Evolutionary conservation across 305 asterid genomes (phyloP).

Genomic region (Fraxinus sp.): DNA sequence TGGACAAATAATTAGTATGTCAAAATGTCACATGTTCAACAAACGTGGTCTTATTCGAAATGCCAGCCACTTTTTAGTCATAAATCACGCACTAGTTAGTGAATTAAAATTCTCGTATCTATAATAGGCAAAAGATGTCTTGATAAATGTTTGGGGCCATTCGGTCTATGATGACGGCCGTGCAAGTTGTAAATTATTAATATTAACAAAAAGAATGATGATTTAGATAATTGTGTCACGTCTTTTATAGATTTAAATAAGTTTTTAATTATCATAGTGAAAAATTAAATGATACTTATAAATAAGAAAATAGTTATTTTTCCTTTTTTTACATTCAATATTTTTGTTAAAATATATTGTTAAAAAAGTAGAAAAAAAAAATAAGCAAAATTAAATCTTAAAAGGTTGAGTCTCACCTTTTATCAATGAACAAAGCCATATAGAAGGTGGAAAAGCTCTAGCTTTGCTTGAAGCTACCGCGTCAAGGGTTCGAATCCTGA

Average conservation of each 20-base stretch:
- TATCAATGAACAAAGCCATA: slow-evolving; percentile 18
- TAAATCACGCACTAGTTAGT: not conserved
- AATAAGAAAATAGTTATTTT: no score
- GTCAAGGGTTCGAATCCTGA: no score
- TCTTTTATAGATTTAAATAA: not conserved
- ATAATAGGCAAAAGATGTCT: not conserved
- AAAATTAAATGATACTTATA: no score
- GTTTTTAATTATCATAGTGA: not conserved
- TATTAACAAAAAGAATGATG: not conserved
- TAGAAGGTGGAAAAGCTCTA: no score
- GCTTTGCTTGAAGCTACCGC: no score
- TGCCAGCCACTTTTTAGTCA: not conserved
- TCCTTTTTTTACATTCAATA: no score
- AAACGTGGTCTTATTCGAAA: slow-evolving; percentile 6
- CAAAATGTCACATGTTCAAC: slow-evolving; percentile 1
- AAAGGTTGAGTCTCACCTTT: slow-evolving; percentile 29
- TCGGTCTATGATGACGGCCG: not conserved
- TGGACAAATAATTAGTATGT: no score
- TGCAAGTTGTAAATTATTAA: not conserved
- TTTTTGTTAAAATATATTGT: not conserved
- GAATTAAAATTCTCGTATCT: not conserved
- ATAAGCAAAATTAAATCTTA: not conserved
- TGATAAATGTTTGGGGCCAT: no score
- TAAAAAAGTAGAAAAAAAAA: not conserved
- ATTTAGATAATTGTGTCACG: not conserved